Evolutionary conservation across 2,329 filamentous ascomycete genomes (phyloP).

Genomic region (Penicillium sp.): DNA sequence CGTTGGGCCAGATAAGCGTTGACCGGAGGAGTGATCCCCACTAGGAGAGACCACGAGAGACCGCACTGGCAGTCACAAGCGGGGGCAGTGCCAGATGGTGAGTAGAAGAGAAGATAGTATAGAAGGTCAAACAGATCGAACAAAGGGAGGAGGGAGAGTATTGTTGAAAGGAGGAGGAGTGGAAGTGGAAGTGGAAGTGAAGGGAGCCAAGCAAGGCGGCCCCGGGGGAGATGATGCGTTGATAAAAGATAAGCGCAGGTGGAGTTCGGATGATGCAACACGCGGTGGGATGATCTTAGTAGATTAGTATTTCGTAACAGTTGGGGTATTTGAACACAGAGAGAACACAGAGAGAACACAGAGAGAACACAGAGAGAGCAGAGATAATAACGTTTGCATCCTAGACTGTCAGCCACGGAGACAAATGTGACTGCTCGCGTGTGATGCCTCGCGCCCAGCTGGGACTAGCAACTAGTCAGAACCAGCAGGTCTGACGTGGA

Average conservation of each 20-base stretch:
- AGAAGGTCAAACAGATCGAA: neutral
- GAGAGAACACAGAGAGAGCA: neutral
- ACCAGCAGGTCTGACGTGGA: constrained; percentile 20
- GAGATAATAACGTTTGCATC: no score
- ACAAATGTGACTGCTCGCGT: constrained; percentile 25
- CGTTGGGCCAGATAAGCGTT: constrained; percentile 13
- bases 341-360: no score
- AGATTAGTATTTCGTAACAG: no score
- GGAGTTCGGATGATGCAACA: constrained; percentile 21
- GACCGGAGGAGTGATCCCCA: constrained; percentile 29
- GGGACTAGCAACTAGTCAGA: no score
- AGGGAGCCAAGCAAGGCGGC: no score
- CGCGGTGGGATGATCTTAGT: constrained; percentile 11
- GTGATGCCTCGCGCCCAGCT: constrained; percentile 10
- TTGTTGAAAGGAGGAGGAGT: neutral
- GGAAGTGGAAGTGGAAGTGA: no score
- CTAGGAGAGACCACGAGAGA: constrained; percentile 20
- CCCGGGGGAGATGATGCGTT: constrained; percentile 25
- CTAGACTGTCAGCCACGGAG: constrained; percentile 4
- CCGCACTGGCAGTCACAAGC: constrained; percentile 14
- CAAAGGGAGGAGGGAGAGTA: neutral
- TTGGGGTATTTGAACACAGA: neutral
- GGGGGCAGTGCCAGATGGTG: constrained; percentile 2
- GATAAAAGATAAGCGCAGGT: constrained; percentile 22
- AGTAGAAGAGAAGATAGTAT: neutral